Evolutionary conservation across 1,139 yeast genomes (phyloP).

Genomic region (Blastobotrys apis): DNA sequence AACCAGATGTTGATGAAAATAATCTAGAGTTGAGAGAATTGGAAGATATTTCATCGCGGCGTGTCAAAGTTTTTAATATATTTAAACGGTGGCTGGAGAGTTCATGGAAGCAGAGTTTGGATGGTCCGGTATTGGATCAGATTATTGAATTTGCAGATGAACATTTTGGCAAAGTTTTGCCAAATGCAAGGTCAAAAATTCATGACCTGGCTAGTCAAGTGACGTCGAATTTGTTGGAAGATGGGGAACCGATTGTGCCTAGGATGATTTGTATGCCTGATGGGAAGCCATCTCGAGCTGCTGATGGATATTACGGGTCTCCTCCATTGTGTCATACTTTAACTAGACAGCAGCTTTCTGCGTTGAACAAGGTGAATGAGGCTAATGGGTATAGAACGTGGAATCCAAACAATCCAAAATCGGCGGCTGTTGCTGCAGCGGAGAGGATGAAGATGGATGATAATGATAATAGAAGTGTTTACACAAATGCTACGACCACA

Average conservation of each 20-base stretch:
- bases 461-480: slow-evolving; percentile 9
- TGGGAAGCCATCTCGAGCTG: slow-evolving; percentile 12
- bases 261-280: slow-evolving; percentile 24
- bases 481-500: slow-evolving; percentile 11
- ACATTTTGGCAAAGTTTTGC: slow-evolving; percentile 20
- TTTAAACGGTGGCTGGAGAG: slow-evolving; percentile 84
- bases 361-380: slow-evolving; percentile 20
- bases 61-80: slow-evolving; percentile 62
- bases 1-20: slow-evolving; percentile 41
- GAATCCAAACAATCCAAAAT: slow-evolving; percentile 12
- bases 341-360: slow-evolving; percentile 18
- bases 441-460: not conserved
- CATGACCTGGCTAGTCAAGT: slow-evolving; percentile 26
- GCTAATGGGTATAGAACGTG: slow-evolving; percentile 18
- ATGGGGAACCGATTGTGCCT: slow-evolving; percentile 29
- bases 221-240: slow-evolving; percentile 19
- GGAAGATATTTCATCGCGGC: slow-evolving; percentile 50
- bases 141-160: slow-evolving; percentile 75
- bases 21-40: slow-evolving; percentile 25
- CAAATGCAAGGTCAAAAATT: slow-evolving; percentile 28
- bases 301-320: slow-evolving; percentile 10
- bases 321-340: slow-evolving; percentile 13
- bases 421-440: slow-evolving; percentile 2
- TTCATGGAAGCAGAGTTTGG: slow-evolving; percentile 69
- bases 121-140: slow-evolving; percentile 59